Percentiles rank a stretch among this genome's conserved stretches.
phyloP scores from a whole-genome alignment of 2,329 filamentous ascomycete species.

The Calonectria hawksworthii region DNA sequence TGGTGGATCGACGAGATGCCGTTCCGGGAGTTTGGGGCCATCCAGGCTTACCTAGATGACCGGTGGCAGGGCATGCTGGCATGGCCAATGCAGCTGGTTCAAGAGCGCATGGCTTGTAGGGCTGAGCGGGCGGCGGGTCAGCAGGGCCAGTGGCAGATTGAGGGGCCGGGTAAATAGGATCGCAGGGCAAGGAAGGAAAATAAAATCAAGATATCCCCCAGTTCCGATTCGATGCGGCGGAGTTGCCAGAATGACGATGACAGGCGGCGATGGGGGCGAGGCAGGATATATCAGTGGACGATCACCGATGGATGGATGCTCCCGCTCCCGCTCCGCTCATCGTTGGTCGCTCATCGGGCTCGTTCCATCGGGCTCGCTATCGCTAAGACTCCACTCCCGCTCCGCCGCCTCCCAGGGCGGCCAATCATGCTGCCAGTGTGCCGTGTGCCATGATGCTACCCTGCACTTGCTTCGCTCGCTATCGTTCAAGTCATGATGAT shows the following conservation, averaged over 20 bases:
- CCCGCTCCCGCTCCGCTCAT: neutral
- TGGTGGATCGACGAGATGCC: slow-evolving; percentile 32
- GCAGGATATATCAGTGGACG: slow-evolving; percentile 6
- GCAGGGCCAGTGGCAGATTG: neutral
- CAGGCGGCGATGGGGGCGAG: neutral
- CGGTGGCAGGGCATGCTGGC: slow-evolving; percentile 14
- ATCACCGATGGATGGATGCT: neutral
- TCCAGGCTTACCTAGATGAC: neutral
- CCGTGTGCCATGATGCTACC: neutral
- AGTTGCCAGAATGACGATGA: neutral
- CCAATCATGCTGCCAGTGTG: neutral
- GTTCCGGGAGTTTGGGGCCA: slow-evolving; percentile 15
- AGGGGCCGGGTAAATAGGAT: neutral
- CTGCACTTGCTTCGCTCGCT: neutral
- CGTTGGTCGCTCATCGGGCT: neutral
- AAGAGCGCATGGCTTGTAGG: neutral
- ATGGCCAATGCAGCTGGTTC: slow-evolving; percentile 7
- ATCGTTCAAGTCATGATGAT: slow-evolving; percentile 1
- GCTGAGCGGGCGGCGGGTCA: slow-evolving; percentile 5
- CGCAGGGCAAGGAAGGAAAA: neutral
- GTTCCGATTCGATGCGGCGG: neutral
- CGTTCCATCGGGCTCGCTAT: slow-evolving; percentile 16
- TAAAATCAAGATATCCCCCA: neutral
- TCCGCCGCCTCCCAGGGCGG: neutral
- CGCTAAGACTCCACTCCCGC: slow-evolving; percentile 5